phyloP scores from a whole-genome alignment of 331 rosid genomes.

The Telfairia occidentalis region DNA sequence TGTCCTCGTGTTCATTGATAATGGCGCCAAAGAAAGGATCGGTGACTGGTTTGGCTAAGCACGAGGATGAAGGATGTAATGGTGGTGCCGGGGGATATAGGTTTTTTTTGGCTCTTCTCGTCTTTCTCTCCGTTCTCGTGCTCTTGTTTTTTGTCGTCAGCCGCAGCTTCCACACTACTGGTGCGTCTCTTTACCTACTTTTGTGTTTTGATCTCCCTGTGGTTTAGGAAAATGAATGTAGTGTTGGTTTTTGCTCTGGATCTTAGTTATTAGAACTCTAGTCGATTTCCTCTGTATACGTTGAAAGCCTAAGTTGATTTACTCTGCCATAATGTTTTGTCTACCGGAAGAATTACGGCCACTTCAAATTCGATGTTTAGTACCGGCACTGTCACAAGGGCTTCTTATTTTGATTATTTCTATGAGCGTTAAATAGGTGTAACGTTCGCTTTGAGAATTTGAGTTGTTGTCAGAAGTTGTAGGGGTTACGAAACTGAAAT shows the following conservation, averaged over 20 bases:
- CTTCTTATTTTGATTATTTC: background rate
- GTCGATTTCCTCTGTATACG: background rate
- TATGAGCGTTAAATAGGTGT: background rate
- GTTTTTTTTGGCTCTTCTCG: constrained; percentile 28
- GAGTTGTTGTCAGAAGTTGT: background rate
- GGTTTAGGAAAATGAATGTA: background rate
- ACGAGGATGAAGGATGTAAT: constrained; percentile 25
- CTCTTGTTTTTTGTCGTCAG: constrained; percentile 45
- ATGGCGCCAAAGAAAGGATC: constrained; percentile 54
- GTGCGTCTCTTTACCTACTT: constrained; percentile 27
- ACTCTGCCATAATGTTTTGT: background rate
- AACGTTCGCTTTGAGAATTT: background rate
- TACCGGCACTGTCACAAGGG: background rate
- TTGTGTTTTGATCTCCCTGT: background rate
- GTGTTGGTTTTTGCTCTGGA: background rate
- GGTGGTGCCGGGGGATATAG: constrained; percentile 23
- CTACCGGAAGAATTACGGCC: background rate
- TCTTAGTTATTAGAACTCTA: background rate
- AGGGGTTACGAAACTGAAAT: background rate
- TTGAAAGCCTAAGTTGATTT: background rate
- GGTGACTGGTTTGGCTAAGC: constrained; percentile 11
- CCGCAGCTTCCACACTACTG: constrained; percentile 32
- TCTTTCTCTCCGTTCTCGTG: constrained; percentile 34
- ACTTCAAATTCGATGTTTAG: background rate
- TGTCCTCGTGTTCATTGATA: constrained; percentile 2